Conservation (phyloP, 139 green algal species). For the Mesotaenium endlicherianum region DNA sequence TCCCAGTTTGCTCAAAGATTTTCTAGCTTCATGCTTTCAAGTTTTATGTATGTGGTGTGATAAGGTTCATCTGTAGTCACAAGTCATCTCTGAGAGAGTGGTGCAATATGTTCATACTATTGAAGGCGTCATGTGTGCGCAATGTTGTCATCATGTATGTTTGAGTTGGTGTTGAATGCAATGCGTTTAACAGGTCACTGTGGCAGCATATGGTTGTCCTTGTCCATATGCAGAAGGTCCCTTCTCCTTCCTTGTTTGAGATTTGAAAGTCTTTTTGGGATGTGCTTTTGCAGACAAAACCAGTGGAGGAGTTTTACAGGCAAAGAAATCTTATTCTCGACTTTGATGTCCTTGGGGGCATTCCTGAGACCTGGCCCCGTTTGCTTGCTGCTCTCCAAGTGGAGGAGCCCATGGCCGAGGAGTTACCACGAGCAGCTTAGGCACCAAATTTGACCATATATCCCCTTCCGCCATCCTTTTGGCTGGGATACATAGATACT, state of each 20-base stretch:
- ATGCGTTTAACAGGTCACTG: not conserved
- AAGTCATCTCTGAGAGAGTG: too few relatives aligned
- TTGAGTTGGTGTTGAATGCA: too few relatives aligned
- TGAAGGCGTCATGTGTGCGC: too few relatives aligned
- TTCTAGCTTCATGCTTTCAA: not conserved
- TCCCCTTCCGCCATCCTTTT: too few relatives aligned
- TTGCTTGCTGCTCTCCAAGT: constrained; percentile 62
- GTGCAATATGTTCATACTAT: too few relatives aligned
- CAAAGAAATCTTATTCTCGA: constrained; percentile 70
- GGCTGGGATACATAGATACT: too few relatives aligned
- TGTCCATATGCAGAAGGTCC: not conserved
- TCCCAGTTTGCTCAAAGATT: not conserved
- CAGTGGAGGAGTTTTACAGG: constrained; percentile 86
- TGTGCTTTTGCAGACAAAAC: constrained; percentile 52
- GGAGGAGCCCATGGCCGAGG: constrained; percentile 3
- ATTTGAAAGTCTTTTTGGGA: not conserved
- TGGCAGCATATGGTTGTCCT: not conserved
- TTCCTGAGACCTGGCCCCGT: constrained; percentile 85
- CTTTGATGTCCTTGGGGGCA: constrained; percentile 91
- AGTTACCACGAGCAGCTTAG: too few relatives aligned
- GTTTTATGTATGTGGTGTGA: too few relatives aligned
- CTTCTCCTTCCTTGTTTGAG: not conserved
- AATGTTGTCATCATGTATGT: too few relatives aligned
- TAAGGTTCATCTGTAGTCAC: too few relatives aligned
- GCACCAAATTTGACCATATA: too few relatives aligned